phyloP scores from a whole-genome alignment of 2,329 filamentous ascomycete species.

The Calonectria honghensis region DNA sequence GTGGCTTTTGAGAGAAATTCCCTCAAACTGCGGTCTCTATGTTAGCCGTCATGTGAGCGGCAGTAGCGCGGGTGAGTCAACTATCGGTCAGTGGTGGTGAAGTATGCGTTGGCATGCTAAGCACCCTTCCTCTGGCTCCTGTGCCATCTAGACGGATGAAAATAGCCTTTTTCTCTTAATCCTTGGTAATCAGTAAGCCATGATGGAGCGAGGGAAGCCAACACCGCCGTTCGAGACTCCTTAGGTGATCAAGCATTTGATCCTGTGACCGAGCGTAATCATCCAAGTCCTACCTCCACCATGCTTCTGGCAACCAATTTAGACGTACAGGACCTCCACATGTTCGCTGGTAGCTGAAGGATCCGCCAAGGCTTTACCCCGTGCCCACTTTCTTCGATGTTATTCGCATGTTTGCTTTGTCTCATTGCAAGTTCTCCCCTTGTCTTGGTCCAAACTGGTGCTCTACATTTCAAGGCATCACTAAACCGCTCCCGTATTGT shows the following conservation, averaged over 20 bases:
- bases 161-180: neutral
- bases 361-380: neutral
- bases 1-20: slow-evolving; percentile 47
- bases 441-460: neutral
- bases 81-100: neutral
- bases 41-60: slow-evolving; percentile 27
- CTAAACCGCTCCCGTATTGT: neutral
- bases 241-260: too few relatives aligned
- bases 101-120: slow-evolving; percentile 7
- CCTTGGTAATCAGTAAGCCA: neutral
- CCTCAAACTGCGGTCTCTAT: slow-evolving; percentile 22
- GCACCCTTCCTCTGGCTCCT: neutral
- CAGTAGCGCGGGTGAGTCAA: slow-evolving; percentile 15
- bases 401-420: neutral
- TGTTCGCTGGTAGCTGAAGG: neutral
- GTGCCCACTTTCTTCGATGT: neutral
- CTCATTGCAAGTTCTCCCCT: neutral
- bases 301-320: neutral
- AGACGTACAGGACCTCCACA: neutral
- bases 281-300: neutral
- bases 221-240: neutral
- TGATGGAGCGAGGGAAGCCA: neutral
- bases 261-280: neutral
- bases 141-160: neutral
- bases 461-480: neutral